Base-by-base conservation (phyloP, 2,329 filamentous ascomycete species). In the Canariomyces notabilis region DNA sequence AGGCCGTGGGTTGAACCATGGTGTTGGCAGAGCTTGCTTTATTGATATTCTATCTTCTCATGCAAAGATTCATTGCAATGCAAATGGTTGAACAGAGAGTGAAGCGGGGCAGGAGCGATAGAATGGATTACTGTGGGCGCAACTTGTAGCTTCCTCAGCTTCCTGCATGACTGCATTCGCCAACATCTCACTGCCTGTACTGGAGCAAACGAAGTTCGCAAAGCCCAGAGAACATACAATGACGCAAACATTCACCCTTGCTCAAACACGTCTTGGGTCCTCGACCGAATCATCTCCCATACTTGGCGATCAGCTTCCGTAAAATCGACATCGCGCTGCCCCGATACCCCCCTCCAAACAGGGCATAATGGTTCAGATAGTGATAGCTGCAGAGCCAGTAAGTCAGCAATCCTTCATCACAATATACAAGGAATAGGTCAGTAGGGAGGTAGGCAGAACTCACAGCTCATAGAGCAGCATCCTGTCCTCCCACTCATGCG, bases 341-440 rank as follows among this genome's bases (percentile, higher is more conserved):
- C 32, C 80, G 79, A 63, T 96, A 96, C 0, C 84, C 77, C 1
- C 83, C 84, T 0, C 89, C 89, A 64, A 95, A 96, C 37, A 95
- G 74, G 1, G 86, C 83, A 70, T 83, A 84, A 57, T 96, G 91
- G 54, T 96, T 96, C 19, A 96, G 68, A 61, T 95, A 86, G 64
- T 96, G 91, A 64, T 95, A 91, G 52, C 84, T 88, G 55, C 8
- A 21, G 32, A 26, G 18, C 15, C 2, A 32, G 37, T 44, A 6
- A 29, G 40, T 60, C 42, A 64, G 57, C 47, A n/a, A 23, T 37
- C 14, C 11, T 22, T 20, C 18, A 35, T 12, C 48, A n/a, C 20
- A 9, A 4, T 8, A 29, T 12, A 9, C 14, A 4, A 8, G 8
- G 8, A 29, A n/a, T n/a, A n/a, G n/a, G n/a, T n/a, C n/a, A n/a